phyloP scores from a whole-genome alignment of 768 basidiomycete species.

The Tubosaeta sp. region DNA sequence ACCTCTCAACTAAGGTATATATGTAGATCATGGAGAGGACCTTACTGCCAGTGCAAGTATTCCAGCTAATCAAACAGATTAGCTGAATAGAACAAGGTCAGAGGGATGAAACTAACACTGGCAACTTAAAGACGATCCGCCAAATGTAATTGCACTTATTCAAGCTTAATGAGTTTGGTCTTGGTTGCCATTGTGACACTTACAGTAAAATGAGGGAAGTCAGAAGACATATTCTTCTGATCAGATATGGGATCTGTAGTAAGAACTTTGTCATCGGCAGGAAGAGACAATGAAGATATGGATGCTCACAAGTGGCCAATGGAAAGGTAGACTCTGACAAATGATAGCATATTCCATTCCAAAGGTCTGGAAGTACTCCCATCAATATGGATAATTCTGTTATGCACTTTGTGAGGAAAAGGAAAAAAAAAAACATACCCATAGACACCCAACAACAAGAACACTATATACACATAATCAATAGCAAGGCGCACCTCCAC shows the following conservation, averaged over 20 bases:
- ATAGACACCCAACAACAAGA: conserved; percentile 16
- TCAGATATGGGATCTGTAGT: conserved; percentile 13
- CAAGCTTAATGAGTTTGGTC: not conserved
- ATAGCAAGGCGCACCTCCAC: not conserved
- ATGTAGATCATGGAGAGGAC: not conserved
- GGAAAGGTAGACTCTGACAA: conserved; percentile 17
- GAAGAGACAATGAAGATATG: not conserved
- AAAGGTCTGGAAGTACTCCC: conserved; percentile 20
- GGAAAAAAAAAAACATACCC: conserved; percentile 9
- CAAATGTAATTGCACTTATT: conserved; percentile 4
- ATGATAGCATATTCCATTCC: conserved; percentile 21
- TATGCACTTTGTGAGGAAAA: not conserved
- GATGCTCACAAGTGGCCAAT: conserved; percentile 22
- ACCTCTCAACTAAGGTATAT: not conserved
- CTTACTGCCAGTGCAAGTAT: conserved; percentile 3
- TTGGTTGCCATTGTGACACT: not conserved
- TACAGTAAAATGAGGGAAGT: conserved; percentile 1
- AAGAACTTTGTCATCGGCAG: not conserved
- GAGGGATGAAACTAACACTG: conserved; percentile 1
- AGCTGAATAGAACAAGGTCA: not conserved
- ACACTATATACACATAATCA: conserved; percentile 1
- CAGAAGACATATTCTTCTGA: conserved; percentile 5
- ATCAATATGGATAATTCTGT: conserved; percentile 10
- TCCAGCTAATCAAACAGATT: not conserved
- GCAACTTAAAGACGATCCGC: conserved; percentile 1